Evolutionary conservation across 176 grass and related monocot species (phyloP).

Genomic region (Carex scoparia): DNA sequence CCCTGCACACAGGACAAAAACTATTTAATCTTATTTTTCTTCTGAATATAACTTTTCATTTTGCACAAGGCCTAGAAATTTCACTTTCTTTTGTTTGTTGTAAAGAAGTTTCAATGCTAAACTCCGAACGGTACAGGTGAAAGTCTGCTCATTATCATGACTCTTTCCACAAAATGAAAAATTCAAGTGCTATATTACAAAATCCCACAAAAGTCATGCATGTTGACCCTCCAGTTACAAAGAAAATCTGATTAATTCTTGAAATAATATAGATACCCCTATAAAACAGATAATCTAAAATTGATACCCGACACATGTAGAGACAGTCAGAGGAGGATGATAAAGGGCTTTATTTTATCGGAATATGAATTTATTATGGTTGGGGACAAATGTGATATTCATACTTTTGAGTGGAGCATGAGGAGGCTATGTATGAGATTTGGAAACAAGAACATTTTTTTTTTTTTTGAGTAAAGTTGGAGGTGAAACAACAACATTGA

Average conservation of each 20-base stretch:
- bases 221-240: background rate
- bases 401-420: background rate
- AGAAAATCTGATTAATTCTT: background rate
- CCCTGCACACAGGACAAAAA: constrained; percentile 42
- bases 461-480: no score
- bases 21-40: background rate
- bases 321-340: background rate
- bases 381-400: background rate
- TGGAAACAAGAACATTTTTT: no score
- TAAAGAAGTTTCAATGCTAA: background rate
- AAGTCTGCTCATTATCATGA: background rate
- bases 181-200: background rate
- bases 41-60: background rate
- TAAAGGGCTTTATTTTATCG: background rate
- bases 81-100: background rate
- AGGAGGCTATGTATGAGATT: background rate
- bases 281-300: background rate
- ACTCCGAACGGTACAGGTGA: background rate
- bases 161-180: background rate
- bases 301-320: background rate
- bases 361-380: background rate
- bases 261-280: background rate
- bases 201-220: background rate
- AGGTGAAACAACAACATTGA: background rate
- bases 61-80: background rate